Percentiles rank a stretch among this genome's conserved stretches.
phyloP scores from a whole-genome alignment of 768 basidiomycete species.

The Rossbeevera mucosa region DNA sequence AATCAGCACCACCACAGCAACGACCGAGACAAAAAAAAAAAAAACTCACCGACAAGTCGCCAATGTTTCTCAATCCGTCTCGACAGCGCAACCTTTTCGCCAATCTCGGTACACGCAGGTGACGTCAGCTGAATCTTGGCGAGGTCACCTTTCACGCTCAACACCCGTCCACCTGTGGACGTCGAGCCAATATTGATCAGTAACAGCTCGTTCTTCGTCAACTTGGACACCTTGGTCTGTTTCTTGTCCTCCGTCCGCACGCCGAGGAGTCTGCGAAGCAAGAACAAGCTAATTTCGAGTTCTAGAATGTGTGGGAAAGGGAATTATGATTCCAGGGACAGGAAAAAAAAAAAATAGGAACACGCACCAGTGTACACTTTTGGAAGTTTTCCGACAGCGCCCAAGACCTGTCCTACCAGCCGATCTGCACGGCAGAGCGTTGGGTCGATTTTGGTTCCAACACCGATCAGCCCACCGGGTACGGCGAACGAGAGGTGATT shows the following conservation, averaged over 20 bases:
- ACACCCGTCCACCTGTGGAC: slow-evolving; percentile 91
- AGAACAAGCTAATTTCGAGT: slow-evolving; percentile 89
- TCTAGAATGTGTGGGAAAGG: slow-evolving; percentile 45
- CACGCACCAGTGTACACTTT: slow-evolving; percentile 79
- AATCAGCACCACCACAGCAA: background rate
- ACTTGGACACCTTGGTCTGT: slow-evolving; percentile 91
- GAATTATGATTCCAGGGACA: too few species aligned
- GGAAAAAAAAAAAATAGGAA: background rate
- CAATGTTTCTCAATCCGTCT: slow-evolving; percentile 97
- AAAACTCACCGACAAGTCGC: slow-evolving; percentile 83
- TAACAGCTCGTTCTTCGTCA: slow-evolving; percentile 85
- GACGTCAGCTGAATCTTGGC: slow-evolving; percentile 92
- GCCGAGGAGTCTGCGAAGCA: slow-evolving; percentile 92
- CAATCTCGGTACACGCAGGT: slow-evolving; percentile 93
- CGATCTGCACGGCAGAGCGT: slow-evolving; percentile 96
- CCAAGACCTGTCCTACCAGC: slow-evolving; percentile 93
- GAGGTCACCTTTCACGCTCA: slow-evolving; percentile 91
- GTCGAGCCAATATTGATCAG: slow-evolving; percentile 98
- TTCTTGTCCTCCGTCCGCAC: slow-evolving; percentile 99
- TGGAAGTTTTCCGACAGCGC: slow-evolving; percentile 90
- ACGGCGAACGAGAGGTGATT: slow-evolving; percentile 94
- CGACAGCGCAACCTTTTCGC: slow-evolving; percentile 95
- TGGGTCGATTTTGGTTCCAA: slow-evolving; percentile 94
- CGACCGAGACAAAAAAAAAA: background rate
- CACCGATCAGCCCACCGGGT: slow-evolving; percentile 96